Base-by-base conservation (phyloP, 805 yeast species). In the Ogataea methanolica region DNA sequence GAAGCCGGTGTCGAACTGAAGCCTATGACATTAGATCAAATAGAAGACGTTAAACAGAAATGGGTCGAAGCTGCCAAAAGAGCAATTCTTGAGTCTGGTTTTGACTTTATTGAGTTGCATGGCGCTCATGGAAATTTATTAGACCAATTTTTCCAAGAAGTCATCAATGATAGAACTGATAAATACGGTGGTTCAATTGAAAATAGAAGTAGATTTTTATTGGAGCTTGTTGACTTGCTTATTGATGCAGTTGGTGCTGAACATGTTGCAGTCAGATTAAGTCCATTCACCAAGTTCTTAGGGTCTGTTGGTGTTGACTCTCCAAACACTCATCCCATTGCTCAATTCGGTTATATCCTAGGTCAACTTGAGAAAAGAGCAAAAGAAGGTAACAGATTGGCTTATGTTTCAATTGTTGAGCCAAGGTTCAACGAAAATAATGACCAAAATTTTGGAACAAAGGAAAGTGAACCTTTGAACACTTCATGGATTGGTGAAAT, bases 201-300 rank as follows among this genome's bases (percentile, higher is more conserved):
- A 51, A 74, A 70, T 55, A 62, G 75, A 47, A 62, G 71, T 15
- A 62, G 72, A 41, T 61, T 73, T 34, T 45, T 62, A 2, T 59
- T 74, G 33, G 82, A 78, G 54, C 69, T 80, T 16, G 67, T 81
- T 21, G 83, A 79, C 54, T 72, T 74, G 9, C 49, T 79, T 22
- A 65, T 67, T 26, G 76, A 64, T 6, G 78, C 75, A 2, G 62
- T 81, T 47, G 88, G 87, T 44, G 71, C 76, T 19, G 70, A 72
- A 6, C 71, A 66, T 44, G 64, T 73, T 33, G 80, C 74, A 42
- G 57, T 79, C 44, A 69, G 86, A 57, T 56, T 76, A 23, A 72
- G 80, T 14, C 80, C 81, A 31, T 68, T 62, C 56, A 69, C 75
- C 50, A 45, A 52, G 15, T 66, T 63, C 49, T 72, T 75, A 48